A percentile compares a stretch with the other conserved stretches of the same genome.
Evolutionary conservation across 2,329 filamentous ascomycete genomes (phyloP).

Genomic region (Bipolaris gigantea): DNA sequence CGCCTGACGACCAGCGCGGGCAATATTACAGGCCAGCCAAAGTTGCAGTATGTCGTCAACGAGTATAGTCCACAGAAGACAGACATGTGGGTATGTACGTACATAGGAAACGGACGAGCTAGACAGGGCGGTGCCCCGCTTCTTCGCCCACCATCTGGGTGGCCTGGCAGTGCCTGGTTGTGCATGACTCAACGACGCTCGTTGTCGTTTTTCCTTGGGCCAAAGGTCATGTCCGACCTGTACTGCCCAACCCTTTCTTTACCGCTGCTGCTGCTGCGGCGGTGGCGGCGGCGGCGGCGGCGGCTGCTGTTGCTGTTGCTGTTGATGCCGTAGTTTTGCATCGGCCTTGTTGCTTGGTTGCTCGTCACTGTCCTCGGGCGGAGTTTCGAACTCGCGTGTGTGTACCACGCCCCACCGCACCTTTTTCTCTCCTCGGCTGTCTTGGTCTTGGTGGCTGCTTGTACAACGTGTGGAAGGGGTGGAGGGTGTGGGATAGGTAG

Average conservation of each 20-base stretch:
- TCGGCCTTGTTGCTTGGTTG: neutral
- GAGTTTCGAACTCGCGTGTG: conserved; percentile 1
- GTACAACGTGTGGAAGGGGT: neutral
- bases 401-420: conserved; percentile 10
- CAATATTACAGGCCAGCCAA: neutral
- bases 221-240: neutral
- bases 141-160: too few relatives aligned
- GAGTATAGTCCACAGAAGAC: neutral
- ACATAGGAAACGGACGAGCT: neutral
- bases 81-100: neutral
- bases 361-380: neutral
- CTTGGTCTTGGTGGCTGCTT: neutral
- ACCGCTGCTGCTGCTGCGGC: neutral
- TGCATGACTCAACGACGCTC: neutral
- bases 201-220: neutral
- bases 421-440: neutral
- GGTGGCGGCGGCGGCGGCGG: too few relatives aligned
- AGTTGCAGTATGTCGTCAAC: neutral
- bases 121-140: too few relatives aligned
- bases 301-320: neutral
- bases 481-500: too few relatives aligned
- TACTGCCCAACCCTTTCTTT: neutral
- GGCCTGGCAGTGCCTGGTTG: neutral
- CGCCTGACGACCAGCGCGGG: too few relatives aligned
- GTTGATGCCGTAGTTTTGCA: neutral